Evolutionary conservation across 2,329 filamentous ascomycete genomes (phyloP), one percentile per base, ranked within the genome.

Genomic region (Sporothrix sp.): DNA sequence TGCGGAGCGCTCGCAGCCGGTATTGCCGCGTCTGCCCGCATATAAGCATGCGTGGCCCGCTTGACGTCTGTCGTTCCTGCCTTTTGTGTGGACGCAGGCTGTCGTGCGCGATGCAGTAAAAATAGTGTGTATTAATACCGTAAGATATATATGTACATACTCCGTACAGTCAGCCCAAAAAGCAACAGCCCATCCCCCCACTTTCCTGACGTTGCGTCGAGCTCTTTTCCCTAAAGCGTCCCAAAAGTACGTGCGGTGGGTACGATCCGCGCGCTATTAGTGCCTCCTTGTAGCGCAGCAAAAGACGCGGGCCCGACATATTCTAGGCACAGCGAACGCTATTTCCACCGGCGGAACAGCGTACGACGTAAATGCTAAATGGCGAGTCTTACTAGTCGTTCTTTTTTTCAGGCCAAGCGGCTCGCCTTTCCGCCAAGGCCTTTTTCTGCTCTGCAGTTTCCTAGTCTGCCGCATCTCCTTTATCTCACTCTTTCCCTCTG

Each of bases 41-140:
- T 36, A 36, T 39, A 27, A 38, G 33, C 25, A 39, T 48, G 33
- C 16, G 21, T 48, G 33, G 13, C 30, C 33, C 13, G 36, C 20
- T 37, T 27, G 33, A 47, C 33, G 44, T 38, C 44, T 37, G 32
- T 38, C 44, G 33, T 28, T 45, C 43, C 30, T 25, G 30, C 43
- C 33, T 7, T 47, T 13, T 28, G 18, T 33, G 42, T 11, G 6
- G 7, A 8, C 14, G n/a, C n/a, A 18, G 9, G 30, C 30, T 28
- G 32, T 37, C n/a, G 21, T 27, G 43, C 43, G 13, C 32, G 32
- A 46, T 36, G 21, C 43, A 37, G 32, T 36, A 14, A 27, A 33
- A 14, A 32, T 20, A 33, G 18, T 30, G 4, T 27, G 21, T 23
- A 40, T 27, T 27, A n/a, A n/a, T n/a, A n/a, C n/a, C n/a, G n/a